Conservation (phyloP, 768 basidiomycete genomes). For the Arthromyces matolae region DNA sequence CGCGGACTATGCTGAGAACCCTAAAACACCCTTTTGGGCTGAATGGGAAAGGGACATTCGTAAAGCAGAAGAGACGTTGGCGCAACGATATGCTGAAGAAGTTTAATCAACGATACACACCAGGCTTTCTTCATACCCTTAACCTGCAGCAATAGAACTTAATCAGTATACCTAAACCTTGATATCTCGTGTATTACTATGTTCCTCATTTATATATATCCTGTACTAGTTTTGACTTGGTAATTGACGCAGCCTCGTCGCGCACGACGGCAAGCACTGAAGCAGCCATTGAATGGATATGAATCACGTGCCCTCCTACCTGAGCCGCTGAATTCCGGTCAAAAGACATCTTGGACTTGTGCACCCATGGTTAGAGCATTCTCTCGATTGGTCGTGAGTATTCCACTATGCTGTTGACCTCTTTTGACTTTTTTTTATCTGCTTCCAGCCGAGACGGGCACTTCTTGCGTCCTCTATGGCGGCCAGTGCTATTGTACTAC, state of each 20-base stretch:
- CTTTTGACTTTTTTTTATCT: background rate
- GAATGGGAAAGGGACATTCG: constrained; percentile 41
- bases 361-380: constrained; percentile 16
- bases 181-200: no score
- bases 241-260: no score
- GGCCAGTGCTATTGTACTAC: constrained; percentile 27
- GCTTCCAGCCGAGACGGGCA: constrained; percentile 32
- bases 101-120: no score
- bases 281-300: no score
- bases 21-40: constrained; percentile 27
- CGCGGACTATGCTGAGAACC: constrained; percentile 31
- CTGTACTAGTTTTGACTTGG: background rate
- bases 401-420: background rate
- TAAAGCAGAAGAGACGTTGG: constrained; percentile 33
- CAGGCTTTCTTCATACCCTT: no score
- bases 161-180: no score
- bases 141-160: no score
- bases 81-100: constrained; percentile 6
- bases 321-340: constrained; percentile 13
- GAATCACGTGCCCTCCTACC: no score
- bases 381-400: constrained; percentile 13
- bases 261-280: no score
- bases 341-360: background rate
- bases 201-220: background rate
- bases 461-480: constrained; percentile 31